These are phyloP conservation scores for Simplicillium aogashimaense DNA, from an alignment of 2,329 filamentous ascomycete genomes.

Conservation along the genomic window DNA sequence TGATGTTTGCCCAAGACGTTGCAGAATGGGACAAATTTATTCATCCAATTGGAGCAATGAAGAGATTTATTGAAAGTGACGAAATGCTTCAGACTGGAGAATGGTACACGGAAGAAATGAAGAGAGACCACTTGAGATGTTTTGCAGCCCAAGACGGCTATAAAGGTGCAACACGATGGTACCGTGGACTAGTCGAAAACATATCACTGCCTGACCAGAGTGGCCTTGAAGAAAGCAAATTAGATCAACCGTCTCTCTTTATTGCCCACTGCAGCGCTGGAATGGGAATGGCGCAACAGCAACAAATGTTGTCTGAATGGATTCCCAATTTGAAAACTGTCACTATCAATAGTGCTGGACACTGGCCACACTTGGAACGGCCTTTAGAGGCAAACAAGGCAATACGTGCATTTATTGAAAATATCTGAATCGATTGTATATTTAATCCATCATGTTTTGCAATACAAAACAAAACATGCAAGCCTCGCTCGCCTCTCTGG, in stretches of 20 bases:
- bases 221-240: conserved; percentile 8
- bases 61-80: conserved; percentile 14
- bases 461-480: too few relatives aligned
- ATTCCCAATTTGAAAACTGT: conserved; percentile 23
- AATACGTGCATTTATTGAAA: conserved; percentile 11
- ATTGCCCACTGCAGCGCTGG: conserved; percentile 11
- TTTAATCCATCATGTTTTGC: too few relatives aligned
- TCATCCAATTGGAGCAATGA: conserved; percentile 17
- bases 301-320: conserved; percentile 17
- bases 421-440: neutral
- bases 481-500: too few relatives aligned
- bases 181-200: conserved; percentile 20
- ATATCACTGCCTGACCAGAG: conserved; percentile 15
- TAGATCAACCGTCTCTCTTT: conserved; percentile 13
- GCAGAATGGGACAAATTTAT: conserved; percentile 15
- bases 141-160: conserved; percentile 15
- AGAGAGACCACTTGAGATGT: conserved; percentile 11
- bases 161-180: conserved; percentile 19
- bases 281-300: conserved; percentile 10
- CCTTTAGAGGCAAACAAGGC: conserved; percentile 12
- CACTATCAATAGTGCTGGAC: conserved; percentile 17
- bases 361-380: conserved; percentile 23
- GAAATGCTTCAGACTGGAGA: conserved; percentile 10
- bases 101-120: conserved; percentile 16
- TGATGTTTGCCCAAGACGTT: conserved; percentile 16